phyloP scores from a whole-genome alignment of 768 basidiomycete genomes.

The Lactarius sanguifluus region DNA sequence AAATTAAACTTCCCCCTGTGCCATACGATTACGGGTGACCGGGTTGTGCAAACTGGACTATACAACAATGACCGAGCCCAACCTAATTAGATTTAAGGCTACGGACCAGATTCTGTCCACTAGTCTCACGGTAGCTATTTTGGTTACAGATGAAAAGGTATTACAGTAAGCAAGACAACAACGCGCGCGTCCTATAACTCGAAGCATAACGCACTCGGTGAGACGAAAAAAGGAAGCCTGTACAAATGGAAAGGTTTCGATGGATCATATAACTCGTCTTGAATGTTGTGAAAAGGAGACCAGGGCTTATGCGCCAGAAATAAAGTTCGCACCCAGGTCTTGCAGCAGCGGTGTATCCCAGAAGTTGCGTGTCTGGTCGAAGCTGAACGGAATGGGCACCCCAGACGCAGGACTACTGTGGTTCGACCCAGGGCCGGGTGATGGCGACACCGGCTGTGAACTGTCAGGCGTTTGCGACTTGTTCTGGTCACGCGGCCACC shows the following conservation, averaged over 20 bases:
- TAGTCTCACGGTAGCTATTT: neutral
- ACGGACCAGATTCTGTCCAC: neutral
- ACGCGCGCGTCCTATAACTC: neutral
- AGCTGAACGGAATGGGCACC: constrained; percentile 30
- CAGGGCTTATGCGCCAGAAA: constrained; percentile 3
- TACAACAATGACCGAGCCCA: neutral
- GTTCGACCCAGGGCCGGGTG: constrained; percentile 24
- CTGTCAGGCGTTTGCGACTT: constrained; percentile 11
- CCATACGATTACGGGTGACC: neutral
- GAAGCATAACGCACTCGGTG: neutral
- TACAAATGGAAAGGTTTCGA: neutral
- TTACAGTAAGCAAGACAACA: constrained; percentile 10
- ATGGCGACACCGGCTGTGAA: constrained; percentile 24
- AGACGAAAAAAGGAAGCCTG: neutral
- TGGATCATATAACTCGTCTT: neutral
- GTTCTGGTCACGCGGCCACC: constrained; percentile 27
- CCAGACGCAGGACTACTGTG: constrained; percentile 27
- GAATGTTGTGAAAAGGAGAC: neutral
- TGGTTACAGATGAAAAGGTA: neutral
- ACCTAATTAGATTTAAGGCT: neutral
- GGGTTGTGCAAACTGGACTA: too few species aligned
- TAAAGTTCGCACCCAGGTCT: constrained; percentile 14
- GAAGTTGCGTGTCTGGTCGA: constrained; percentile 27
- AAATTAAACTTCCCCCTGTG: neutral
- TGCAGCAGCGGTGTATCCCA: constrained; percentile 25